Evolutionary conservation across 2,329 filamentous ascomycete species (phyloP), one percentile per base, ranked within the genome.

Genomic region (Fusarium praegraminearum): DNA sequence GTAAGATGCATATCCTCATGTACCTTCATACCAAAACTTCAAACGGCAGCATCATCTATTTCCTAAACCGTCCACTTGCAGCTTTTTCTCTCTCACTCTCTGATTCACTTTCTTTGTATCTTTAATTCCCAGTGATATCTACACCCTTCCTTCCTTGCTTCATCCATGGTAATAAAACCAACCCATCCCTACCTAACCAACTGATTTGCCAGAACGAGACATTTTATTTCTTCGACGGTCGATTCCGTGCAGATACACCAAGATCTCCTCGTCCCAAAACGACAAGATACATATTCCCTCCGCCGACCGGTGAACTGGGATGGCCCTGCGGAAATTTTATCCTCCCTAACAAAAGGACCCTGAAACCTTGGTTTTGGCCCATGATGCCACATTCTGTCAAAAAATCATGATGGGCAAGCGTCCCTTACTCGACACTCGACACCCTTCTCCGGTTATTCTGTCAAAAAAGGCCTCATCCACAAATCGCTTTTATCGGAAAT

Each of bases 11-110:
- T 66, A 67, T 49, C 16, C 38, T 63, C 36, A 59, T 20, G 10
- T 72, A 72, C 33, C 1, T 45, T 36, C 51, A 70, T 61, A 64
- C 54, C 44, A 67, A 46, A 62, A 67, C 57, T 55, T 72, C 69
- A 67, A 72, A 72, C 69, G 69, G 69, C 44, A 44, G 26, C 45
- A 50, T 57, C 35, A 30, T 47, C 71, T 62, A 73, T 70, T 75
- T 73, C 73, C 73, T 71, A 74, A 71, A 70, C 9, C 46, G 69
- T 75, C 73, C 44, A 62, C 65, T 47, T 74, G 72, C 73, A 75
- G 67, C 28, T 30, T 30, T 30, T 8, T 26, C 6, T 26, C 26
- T 38, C 57, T 46, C 56, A n/a, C n/a, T 47, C 12, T 4, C 15
- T 15, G n/a, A 20, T 20, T 30, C 24, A 28, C 43, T 28, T 28